Conservation (phyloP, 495 filamentous ascomycete species). For the Saxophila tyrrhenica region DNA sequence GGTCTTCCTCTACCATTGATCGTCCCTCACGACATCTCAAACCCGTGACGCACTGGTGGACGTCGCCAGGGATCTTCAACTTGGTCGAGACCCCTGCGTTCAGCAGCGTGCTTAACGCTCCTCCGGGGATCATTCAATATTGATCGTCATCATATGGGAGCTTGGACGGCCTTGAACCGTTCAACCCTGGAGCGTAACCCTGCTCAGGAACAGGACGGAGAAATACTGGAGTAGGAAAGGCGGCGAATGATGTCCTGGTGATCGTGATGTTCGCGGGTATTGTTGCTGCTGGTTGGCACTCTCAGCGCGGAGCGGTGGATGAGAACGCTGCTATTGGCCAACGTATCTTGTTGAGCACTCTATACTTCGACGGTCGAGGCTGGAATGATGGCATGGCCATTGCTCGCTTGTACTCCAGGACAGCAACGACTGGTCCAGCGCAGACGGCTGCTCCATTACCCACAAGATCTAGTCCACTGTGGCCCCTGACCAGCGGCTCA, state of each 20-base stretch:
- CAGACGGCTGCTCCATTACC: too few relatives aligned
- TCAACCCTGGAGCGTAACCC: too few relatives aligned
- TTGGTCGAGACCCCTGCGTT: not conserved
- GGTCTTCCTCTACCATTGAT: too few relatives aligned
- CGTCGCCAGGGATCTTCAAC: too few relatives aligned
- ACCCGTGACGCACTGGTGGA: not conserved
- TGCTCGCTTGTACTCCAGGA: not conserved
- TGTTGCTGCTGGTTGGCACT: not conserved
- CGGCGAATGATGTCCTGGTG: not conserved
- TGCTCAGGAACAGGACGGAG: not conserved
- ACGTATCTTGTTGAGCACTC: too few relatives aligned
- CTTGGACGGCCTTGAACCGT: too few relatives aligned
- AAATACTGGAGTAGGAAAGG: not conserved
- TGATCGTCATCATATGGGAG: not conserved
- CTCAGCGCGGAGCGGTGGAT: too few relatives aligned
- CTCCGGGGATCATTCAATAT: not conserved
- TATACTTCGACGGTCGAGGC: not conserved
- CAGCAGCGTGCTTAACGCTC: not conserved
- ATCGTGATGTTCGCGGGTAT: not conserved
- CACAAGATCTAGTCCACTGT: too few relatives aligned
- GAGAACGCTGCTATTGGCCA: too few relatives aligned
- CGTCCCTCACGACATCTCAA: too few relatives aligned
- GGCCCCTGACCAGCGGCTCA: too few relatives aligned
- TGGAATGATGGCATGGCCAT: not conserved
- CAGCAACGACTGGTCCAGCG: not conserved